Evolutionary conservation across 106 monocot genomes (phyloP).

Genomic region (Apostasia ramifera): DNA sequence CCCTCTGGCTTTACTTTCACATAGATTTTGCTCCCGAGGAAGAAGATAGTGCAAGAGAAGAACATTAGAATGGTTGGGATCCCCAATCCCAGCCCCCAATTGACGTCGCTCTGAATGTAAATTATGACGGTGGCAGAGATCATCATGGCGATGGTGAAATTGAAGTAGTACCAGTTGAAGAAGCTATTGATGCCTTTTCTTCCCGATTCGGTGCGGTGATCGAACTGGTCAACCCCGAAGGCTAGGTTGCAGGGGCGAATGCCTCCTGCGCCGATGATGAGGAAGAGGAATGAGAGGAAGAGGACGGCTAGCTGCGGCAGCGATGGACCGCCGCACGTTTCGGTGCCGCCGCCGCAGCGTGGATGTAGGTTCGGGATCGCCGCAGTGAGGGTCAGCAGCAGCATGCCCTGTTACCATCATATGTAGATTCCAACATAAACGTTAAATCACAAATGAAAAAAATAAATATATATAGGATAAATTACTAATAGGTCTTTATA

Average conservation of each 20-base stretch:
- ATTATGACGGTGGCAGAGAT: constrained; percentile 33
- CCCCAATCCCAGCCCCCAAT: constrained; percentile 48
- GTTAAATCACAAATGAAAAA: too few species aligned
- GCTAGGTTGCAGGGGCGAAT: constrained; percentile 32
- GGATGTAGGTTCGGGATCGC: constrained; percentile 12
- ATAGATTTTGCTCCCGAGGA: constrained; percentile 16
- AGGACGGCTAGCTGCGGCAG: constrained; percentile 6
- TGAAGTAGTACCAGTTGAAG: constrained; percentile 75
- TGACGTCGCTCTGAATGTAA: constrained; percentile 48
- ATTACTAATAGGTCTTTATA: too few species aligned
- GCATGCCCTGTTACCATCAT: constrained; percentile 38
- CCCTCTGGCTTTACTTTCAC: constrained; percentile 6
- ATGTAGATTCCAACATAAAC: too few species aligned
- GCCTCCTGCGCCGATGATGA: constrained; percentile 30
- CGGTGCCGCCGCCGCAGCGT: neutral
- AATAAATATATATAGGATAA: too few species aligned
- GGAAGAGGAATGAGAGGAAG: constrained; percentile 2
- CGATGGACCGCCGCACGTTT: neutral
- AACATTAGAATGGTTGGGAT: constrained; percentile 30
- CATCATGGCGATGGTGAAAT: constrained; percentile 25
- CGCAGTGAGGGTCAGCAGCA: constrained; percentile 15
- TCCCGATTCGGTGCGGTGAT: constrained; percentile 6
- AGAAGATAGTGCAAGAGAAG: constrained; percentile 25
- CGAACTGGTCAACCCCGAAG: constrained; percentile 38
- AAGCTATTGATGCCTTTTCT: constrained; percentile 29